These are phyloP conservation scores for Suillus weaverae DNA, from an alignment of 768 basidiomycete genomes.

Conservation along the genomic window DNA sequence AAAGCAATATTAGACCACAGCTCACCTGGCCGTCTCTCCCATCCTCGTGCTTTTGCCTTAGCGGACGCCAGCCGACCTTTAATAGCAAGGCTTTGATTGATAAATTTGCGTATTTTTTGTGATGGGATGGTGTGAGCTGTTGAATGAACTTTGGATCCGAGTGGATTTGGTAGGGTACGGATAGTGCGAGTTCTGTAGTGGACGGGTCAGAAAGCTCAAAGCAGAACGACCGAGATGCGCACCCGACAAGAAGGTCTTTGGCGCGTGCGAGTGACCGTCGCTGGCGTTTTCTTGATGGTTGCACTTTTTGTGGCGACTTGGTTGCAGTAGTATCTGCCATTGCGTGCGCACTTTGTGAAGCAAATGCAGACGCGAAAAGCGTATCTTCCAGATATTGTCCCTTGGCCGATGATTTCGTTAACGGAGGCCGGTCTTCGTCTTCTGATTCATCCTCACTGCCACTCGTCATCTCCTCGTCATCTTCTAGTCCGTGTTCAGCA, in stretches of 20 bases:
- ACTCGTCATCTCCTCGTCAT: constrained; percentile 19
- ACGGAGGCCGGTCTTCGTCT: constrained; percentile 2
- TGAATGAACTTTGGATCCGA: constrained; percentile 30
- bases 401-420: constrained; percentile 28
- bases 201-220: constrained; percentile 7
- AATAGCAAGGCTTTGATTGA: constrained; percentile 51
- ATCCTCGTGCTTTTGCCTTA: constrained; percentile 43
- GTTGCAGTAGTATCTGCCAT: constrained; percentile 25
- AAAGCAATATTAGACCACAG: constrained; percentile 7
- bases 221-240: constrained; percentile 6
- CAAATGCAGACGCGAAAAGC: constrained; percentile 58
- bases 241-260: constrained; percentile 63
- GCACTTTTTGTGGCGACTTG: constrained; percentile 19
- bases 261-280: constrained; percentile 33
- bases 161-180: constrained; percentile 41
- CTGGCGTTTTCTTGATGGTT: constrained; percentile 24
- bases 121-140: constrained; percentile 49
- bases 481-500: constrained; percentile 9
- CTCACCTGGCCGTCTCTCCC: constrained; percentile 63
- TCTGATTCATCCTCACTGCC: constrained; percentile 18
- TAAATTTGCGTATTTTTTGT: constrained; percentile 49
- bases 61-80: constrained; percentile 34
- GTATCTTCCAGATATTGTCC: constrained; percentile 64
- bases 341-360: constrained; percentile 29
- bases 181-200: constrained; percentile 51